Evolutionary conservation across 2,329 filamentous ascomycete species (phyloP), one percentile per base, ranked within the genome.

Genomic region (Nemania sp.): DNA sequence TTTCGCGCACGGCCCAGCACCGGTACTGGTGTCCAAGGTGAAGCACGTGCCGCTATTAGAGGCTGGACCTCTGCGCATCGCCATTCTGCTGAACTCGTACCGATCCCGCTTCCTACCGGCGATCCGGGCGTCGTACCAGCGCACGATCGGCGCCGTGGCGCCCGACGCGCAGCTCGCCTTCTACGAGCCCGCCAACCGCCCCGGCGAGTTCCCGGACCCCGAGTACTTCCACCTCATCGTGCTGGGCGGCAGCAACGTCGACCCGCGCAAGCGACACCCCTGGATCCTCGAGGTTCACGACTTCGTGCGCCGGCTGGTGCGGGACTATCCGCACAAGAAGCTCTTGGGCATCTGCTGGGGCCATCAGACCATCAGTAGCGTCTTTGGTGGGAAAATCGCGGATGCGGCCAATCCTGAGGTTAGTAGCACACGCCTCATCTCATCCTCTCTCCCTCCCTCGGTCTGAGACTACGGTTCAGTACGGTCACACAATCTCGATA

Each of bases 261-360:
- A 81, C 64, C 75, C 77, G 10, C 73, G 74, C 55, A 74, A 73
- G 54, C 69, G 63, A 1, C 71, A 76, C 50, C 64, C 65, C n/a
- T 80, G 79, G 77, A 76, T 80, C 17, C 63, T 77, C 39, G 73
- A 75, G 39, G 71, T 80, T 6, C 73, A 79, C 60, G 67, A 71
- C 2, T 80, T 77, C 60, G 66, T 80, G 15, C 69, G 73, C 20
- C 67, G 69, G 5, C 67, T 76, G 12, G 74, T 75, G 13, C 57
- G 63, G 12, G 63, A 68, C 12, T 71, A 69, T 59, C 72, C 73
- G 12, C 63, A 67, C 21, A 72, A 73, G 65, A 74, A 74, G 62
- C 57, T 73, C 43, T 29, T 79, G 71, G 78, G 80, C 25, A 80
- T 79, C 52, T 83, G 80, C 65, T 80, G 78, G 78, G 78, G 78